Conservation (phyloP, 2,329 filamentous ascomycete genomes). For the Nigrograna mackinnonii region DNA sequence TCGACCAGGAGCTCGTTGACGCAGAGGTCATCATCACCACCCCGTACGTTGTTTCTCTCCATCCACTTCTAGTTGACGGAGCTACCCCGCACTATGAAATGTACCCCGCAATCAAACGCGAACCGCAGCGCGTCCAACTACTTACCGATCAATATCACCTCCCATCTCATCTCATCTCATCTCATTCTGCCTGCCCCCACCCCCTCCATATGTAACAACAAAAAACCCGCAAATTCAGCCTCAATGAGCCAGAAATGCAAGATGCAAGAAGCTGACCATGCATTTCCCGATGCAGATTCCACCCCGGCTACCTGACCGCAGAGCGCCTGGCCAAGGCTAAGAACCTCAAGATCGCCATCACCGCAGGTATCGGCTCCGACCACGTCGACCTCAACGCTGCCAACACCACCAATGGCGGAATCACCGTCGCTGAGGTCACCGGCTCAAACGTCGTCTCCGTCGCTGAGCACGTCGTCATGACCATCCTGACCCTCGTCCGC, state of each 20-base stretch:
- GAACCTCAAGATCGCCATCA: slow-evolving; percentile 97
- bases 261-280: slow-evolving; percentile 7
- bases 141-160: too few species aligned
- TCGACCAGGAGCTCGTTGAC: slow-evolving; percentile 94
- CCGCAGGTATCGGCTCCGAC: slow-evolving; percentile 96
- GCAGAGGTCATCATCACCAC: slow-evolving; percentile 99
- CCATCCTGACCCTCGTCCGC: slow-evolving; percentile 91
- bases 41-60: slow-evolving; percentile 62
- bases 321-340: slow-evolving; percentile 97
- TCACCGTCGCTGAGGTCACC: slow-evolving; percentile 97
- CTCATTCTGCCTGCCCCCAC: too few species aligned
- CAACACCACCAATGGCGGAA: slow-evolving; percentile 96
- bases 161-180: too few species aligned
- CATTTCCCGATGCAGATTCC: slow-evolving; percentile 68
- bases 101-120: slow-evolving; percentile 34
- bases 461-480: slow-evolving; percentile 99
- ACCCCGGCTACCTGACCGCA: slow-evolving; percentile 95
- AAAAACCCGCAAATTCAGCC: too few species aligned
- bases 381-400: slow-evolving; percentile 96
- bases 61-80: slow-evolving; percentile 6
- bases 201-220: too few species aligned
- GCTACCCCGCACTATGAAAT: slow-evolving; percentile 30
- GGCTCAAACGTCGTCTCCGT: slow-evolving; percentile 98
- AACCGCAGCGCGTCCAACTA: too few species aligned
- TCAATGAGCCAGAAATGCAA: too few species aligned